These are phyloP conservation scores for Hibiscus syriacus DNA, from an alignment of 345 rosid genomes.

Conservation along the genomic window DNA sequence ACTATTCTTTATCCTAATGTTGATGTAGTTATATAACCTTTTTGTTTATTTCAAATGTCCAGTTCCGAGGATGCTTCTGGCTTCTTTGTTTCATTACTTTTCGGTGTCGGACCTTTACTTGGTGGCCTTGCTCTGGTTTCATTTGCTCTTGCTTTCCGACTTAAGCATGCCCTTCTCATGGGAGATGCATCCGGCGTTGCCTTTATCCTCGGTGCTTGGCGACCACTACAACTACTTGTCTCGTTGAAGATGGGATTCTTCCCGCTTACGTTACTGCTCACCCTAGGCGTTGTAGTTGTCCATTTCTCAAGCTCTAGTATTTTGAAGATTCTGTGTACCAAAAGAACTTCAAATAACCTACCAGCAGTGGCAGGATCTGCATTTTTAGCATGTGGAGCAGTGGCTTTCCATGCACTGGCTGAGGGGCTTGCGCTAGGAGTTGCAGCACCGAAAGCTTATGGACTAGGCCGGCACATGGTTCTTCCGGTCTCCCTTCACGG, in stretches of 20 bases:
- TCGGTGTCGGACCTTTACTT: constrained; percentile 90
- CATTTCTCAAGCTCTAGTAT: constrained; percentile 52
- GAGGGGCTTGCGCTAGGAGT: constrained; percentile 97
- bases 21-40: neutral
- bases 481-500: constrained; percentile 93
- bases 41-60: constrained; percentile 24
- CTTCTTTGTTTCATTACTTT: constrained; percentile 88
- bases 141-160: constrained; percentile 62
- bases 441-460: constrained; percentile 96
- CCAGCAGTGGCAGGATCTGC: constrained; percentile 50
- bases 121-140: constrained; percentile 76
- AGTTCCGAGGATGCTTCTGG: constrained; percentile 97
- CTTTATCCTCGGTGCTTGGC: constrained; percentile 86
- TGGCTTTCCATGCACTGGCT: constrained; percentile 87
- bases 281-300: constrained; percentile 47
- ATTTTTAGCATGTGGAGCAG: constrained; percentile 77
- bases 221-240: constrained; percentile 75
- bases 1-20: neutral
- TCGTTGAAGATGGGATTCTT: constrained; percentile 74
- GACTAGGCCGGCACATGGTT: constrained; percentile 90
- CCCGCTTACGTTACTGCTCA: constrained; percentile 46
- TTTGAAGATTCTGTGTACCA: constrained; percentile 40
- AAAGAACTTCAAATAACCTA: constrained; percentile 41
- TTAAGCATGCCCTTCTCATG: constrained; percentile 88
- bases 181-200: constrained; percentile 91